A percentile compares a stretch with the other conserved stretches of the same genome.
These are phyloP conservation scores for Botryosphaeria agaves DNA, from an alignment of 2,329 filamentous ascomycete species.

Conservation along the genomic window DNA sequence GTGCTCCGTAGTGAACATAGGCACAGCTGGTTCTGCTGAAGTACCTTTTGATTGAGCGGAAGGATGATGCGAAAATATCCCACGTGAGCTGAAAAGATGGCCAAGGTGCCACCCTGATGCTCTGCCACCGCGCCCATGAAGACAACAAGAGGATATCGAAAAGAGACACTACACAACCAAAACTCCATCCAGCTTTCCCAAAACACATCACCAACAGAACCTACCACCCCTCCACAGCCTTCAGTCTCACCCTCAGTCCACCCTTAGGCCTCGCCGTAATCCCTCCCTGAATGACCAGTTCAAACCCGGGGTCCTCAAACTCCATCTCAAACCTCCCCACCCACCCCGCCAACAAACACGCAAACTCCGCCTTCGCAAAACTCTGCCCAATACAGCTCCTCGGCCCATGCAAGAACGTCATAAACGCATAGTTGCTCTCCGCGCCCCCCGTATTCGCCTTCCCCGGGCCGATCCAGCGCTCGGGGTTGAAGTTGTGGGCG, in stretches of 20 bases:
- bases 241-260: conserved; percentile 54
- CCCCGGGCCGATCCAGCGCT: conserved; percentile 47
- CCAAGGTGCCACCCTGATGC: no score
- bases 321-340: conserved; percentile 58
- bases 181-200: no score
- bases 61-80: no score
- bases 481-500: conserved; percentile 59
- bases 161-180: no score
- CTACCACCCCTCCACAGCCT: conserved; percentile 50
- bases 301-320: conserved; percentile 41
- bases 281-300: conserved; percentile 48
- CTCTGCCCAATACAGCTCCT: conserved; percentile 68
- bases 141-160: no score
- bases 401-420: conserved; percentile 78
- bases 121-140: no score
- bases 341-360: conserved; percentile 61
- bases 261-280: conserved; percentile 57
- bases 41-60: no score
- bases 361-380: conserved; percentile 75
- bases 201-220: no score
- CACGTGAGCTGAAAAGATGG: no score
- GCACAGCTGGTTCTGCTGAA: no score
- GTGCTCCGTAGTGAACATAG: no score
- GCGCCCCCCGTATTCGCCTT: conserved; percentile 50
- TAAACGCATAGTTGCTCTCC: conserved; percentile 54